phyloP scores from a whole-genome alignment of 331 rosid genomes.

The Quercus lobata region DNA sequence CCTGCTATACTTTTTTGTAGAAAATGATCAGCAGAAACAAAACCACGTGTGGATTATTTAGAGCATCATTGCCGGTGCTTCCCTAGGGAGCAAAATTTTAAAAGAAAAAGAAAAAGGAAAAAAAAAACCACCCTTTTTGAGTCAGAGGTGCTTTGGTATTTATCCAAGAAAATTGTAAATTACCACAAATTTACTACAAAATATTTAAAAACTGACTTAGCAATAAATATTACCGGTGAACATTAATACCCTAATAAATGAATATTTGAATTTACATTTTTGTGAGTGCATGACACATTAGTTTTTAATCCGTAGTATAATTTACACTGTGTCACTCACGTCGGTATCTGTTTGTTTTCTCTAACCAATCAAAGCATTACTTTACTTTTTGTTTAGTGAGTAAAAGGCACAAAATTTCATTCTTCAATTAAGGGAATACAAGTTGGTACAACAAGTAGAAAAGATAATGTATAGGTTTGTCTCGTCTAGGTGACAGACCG shows the following conservation, averaged over 20 bases:
- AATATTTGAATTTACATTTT: too few species aligned
- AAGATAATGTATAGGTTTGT: background rate
- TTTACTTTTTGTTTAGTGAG: background rate
- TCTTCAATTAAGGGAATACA: background rate
- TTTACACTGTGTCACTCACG: too few species aligned
- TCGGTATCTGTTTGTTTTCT: background rate
- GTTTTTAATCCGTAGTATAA: too few species aligned
- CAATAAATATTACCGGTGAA: too few species aligned
- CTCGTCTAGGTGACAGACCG: conserved; percentile 11
- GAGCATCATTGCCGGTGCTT: background rate
- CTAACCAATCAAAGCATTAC: background rate
- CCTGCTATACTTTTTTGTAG: background rate
- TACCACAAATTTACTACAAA: too few species aligned
- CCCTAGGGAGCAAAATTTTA: background rate
- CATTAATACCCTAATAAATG: too few species aligned
- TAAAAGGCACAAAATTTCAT: too few species aligned
- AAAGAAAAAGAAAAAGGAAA: too few species aligned
- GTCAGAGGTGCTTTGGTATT: background rate
- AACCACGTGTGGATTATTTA: background rate
- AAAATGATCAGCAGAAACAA: background rate
- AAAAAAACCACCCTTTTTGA: background rate
- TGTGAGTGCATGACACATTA: too few species aligned
- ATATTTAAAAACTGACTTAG: too few species aligned
- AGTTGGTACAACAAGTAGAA: background rate
- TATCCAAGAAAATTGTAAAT: too few species aligned